Percentiles rank a stretch among this genome's conserved stretches.
These are phyloP conservation scores for Emericellopsis atlantica DNA, from an alignment of 2,329 filamentous ascomycete species.

Conservation along the genomic window DNA sequence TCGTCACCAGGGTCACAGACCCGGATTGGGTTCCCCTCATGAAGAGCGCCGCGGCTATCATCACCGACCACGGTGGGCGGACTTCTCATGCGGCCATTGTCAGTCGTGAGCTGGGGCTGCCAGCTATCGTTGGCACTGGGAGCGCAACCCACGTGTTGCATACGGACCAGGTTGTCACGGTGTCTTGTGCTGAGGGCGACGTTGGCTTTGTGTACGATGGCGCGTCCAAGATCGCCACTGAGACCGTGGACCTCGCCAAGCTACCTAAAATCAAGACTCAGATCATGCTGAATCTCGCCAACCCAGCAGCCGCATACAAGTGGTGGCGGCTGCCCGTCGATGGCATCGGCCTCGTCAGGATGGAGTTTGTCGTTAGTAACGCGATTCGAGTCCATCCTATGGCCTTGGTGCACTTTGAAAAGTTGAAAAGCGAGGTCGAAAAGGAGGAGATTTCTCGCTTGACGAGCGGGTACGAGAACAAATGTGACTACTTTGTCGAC, in stretches of 20 bases:
- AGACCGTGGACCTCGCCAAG: slow-evolving; percentile 14
- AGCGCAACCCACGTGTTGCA: slow-evolving; percentile 21
- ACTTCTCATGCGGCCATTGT: slow-evolving; percentile 27
- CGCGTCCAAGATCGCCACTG: slow-evolving; percentile 15
- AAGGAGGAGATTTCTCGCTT: slow-evolving; percentile 13
- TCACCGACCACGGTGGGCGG: slow-evolving; percentile 22
- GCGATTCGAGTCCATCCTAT: slow-evolving; percentile 21
- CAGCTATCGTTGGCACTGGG: slow-evolving; percentile 21
- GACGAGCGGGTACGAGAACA: slow-evolving; percentile 16
- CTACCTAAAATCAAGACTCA: slow-evolving; percentile 13
- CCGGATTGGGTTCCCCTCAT: slow-evolving; percentile 25
- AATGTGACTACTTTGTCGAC: slow-evolving; percentile 24
- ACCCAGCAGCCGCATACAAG: slow-evolving; percentile 21
- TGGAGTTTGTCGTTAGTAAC: slow-evolving; percentile 25
- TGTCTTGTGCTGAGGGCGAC: slow-evolving; percentile 23
- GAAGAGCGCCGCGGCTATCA: slow-evolving; percentile 20
- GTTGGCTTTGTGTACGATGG: slow-evolving; percentile 22
- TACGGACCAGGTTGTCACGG: slow-evolving; percentile 21
- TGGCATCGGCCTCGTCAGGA: slow-evolving; percentile 24
- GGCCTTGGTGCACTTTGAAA: slow-evolving; percentile 20
- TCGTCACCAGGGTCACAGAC: slow-evolving; percentile 21
- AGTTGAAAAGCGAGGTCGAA: slow-evolving; percentile 12
- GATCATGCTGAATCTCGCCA: slow-evolving; percentile 24
- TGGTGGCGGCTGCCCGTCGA: slow-evolving; percentile 24
- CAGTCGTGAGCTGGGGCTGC: slow-evolving; percentile 23